A percentile compares a stretch with the other conserved stretches of the same genome.
These are phyloP conservation scores for Monosporozyma solicola DNA, from an alignment of 805 yeast genomes.

Conservation along the genomic window DNA sequence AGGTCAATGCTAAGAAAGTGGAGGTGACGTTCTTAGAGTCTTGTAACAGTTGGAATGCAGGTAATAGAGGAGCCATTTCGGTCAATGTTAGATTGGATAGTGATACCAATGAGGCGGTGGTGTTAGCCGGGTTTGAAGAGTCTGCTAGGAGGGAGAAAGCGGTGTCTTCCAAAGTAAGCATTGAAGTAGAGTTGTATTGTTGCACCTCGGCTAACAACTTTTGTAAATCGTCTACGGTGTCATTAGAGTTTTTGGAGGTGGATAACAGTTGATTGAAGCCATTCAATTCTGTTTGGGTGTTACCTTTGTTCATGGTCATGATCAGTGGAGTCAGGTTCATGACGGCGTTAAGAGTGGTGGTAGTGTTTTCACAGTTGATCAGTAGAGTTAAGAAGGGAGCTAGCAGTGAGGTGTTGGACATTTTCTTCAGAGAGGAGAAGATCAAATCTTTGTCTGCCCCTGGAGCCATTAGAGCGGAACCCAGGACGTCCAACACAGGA, in stretches of 20 bases:
- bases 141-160: constrained; percentile 18
- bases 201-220: constrained; percentile 8
- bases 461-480: constrained; percentile 21
- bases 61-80: constrained; percentile 17
- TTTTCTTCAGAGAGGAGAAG: constrained; percentile 17
- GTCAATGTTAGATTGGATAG: constrained; percentile 18
- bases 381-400: constrained; percentile 24
- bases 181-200: constrained; percentile 5
- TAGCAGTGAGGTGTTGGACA: constrained; percentile 23
- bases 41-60: constrained; percentile 20
- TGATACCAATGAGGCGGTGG: constrained; percentile 19
- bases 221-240: constrained; percentile 13
- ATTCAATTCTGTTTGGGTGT: constrained; percentile 10
- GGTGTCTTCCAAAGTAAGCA: constrained; percentile 9
- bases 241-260: constrained; percentile 16
- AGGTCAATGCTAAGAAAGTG: constrained; percentile 15
- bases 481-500: constrained; percentile 22
- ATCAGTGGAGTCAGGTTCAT: constrained; percentile 23
- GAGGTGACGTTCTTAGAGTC: constrained; percentile 17
- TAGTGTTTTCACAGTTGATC: constrained; percentile 16
- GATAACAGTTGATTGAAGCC: constrained; percentile 13
- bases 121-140: constrained; percentile 18
- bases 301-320: constrained; percentile 9
- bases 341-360: constrained; percentile 21
- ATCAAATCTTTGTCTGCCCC: constrained; percentile 13